phyloP scores from a whole-genome alignment of 2,329 filamentous ascomycete genomes.

The Colletotrichum cuscutae region DNA sequence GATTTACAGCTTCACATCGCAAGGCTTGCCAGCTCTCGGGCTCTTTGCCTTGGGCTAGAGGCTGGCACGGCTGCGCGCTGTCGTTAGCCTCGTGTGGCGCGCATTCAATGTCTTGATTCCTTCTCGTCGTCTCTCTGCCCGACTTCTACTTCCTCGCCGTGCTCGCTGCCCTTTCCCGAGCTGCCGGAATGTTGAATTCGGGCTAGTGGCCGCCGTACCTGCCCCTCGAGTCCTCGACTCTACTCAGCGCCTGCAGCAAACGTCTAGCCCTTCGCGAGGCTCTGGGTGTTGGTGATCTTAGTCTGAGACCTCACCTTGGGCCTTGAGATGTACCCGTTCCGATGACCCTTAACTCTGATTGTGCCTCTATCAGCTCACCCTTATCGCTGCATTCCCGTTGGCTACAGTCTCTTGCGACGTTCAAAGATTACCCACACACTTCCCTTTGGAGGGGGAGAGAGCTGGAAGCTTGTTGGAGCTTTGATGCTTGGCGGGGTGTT shows the following conservation, averaged over 20 bases:
- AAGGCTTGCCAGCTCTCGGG: neutral
- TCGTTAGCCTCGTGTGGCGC: conserved; percentile 16
- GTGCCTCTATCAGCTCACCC: conserved; percentile 5
- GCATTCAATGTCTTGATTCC: neutral
- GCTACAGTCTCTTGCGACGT: neutral
- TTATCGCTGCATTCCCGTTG: conserved; percentile 30
- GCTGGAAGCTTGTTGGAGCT: conserved; percentile 27
- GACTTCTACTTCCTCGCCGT: conserved; percentile 9
- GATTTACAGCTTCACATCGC: neutral
- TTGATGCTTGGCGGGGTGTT: conserved; percentile 9
- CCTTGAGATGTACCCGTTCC: conserved; percentile 25
- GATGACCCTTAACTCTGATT: conserved; percentile 14
- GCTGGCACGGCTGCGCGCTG: neutral
- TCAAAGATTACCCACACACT: conserved; percentile 6
- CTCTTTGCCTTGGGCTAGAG: neutral
- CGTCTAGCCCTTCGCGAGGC: conserved; percentile 28
- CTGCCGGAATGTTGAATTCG: conserved; percentile 31
- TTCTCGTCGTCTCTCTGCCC: neutral
- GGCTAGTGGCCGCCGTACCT: conserved; percentile 26
- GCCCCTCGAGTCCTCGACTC: conserved; percentile 26
- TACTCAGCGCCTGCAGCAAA: conserved; percentile 4
- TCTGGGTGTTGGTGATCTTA: neutral
- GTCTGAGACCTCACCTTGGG: conserved; percentile 16
- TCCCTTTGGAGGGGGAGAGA: neutral
- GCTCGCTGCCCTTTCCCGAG: conserved; percentile 18